Percentiles rank a stretch among this genome's conserved stretches.
These are phyloP conservation scores for Pisolithus orientalis DNA, from an alignment of 768 basidiomycete genomes.

Conservation along the genomic window DNA sequence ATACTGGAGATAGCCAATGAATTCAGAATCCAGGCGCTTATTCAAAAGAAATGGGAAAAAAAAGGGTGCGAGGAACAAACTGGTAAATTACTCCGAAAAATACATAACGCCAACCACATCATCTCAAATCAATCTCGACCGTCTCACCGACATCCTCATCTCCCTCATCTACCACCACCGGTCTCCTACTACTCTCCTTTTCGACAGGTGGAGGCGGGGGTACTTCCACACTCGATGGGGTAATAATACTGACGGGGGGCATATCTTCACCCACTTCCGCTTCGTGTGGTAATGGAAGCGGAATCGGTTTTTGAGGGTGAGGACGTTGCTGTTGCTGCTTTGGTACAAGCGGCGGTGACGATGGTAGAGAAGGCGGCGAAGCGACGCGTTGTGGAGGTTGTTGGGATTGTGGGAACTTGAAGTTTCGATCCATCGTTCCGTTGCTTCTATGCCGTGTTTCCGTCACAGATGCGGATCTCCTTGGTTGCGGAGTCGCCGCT, in stretches of 20 bases:
- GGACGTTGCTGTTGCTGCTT: neutral
- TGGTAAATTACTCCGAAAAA: neutral
- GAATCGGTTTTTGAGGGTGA: constrained; percentile 18
- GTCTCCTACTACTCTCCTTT: constrained; percentile 50
- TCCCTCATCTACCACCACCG: constrained; percentile 43
- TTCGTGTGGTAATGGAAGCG: neutral
- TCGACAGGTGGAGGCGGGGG: constrained; percentile 76
- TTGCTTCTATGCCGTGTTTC: constrained; percentile 39
- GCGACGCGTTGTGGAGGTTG: constrained; percentile 7
- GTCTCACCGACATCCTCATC: constrained; percentile 79
- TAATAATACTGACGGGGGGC: constrained; percentile 32
- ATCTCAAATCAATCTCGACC: constrained; percentile 60
- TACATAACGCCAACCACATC: neutral
- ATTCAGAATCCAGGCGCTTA: too few relatives aligned
- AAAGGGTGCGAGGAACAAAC: too few relatives aligned
- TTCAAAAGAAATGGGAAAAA: too few relatives aligned
- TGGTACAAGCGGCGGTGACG: constrained; percentile 5
- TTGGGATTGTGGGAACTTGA: constrained; percentile 54
- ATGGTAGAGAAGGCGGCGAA: constrained; percentile 28
- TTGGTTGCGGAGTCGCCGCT: constrained; percentile 17
- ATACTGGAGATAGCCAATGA: too few relatives aligned
- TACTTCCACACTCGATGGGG: constrained; percentile 65
- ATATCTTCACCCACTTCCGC: constrained; percentile 4
- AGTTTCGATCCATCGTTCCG: constrained; percentile 75
- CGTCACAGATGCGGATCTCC: constrained; percentile 4